Evolutionary conservation across 257 asterid species (phyloP).

Genomic region (Fraxinus americana): DNA sequence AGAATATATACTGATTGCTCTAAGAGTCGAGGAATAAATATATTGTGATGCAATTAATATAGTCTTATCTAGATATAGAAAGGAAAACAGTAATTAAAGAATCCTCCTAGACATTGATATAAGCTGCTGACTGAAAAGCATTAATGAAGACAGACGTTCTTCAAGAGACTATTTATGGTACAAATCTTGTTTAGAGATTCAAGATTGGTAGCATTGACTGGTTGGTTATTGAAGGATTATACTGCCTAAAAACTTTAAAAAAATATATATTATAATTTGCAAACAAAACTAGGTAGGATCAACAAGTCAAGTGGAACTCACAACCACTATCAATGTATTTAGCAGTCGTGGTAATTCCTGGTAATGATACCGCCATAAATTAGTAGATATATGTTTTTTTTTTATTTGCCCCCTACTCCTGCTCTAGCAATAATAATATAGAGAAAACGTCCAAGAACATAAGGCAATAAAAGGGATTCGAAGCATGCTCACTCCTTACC

Average conservation of each 20-base stretch:
- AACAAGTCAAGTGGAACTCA: not conserved
- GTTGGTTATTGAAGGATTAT: not conserved
- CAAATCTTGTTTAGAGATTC: not conserved
- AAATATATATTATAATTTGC: too few species aligned
- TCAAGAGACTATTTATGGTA: not conserved
- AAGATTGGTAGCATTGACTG: not conserved
- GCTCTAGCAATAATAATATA: not conserved
- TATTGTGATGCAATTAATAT: too few species aligned
- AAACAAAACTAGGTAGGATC: not conserved
- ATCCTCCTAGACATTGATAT: slow-evolving; percentile 1
- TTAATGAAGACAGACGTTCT: not conserved
- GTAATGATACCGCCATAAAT: not conserved
- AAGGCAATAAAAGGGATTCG: not conserved
- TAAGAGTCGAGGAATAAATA: too few species aligned
- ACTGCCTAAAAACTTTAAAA: not conserved
- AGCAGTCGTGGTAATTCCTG: not conserved
- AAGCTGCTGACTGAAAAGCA: not conserved
- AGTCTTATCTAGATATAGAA: too few species aligned
- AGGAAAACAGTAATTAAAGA: not conserved
- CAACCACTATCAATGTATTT: not conserved
- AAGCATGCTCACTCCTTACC: not conserved
- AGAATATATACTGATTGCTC: too few species aligned
- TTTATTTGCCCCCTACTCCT: not conserved
- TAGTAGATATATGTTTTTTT: not conserved
- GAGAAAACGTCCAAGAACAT: not conserved